A percentile compares a stretch with the other conserved stretches of the same genome.
These are phyloP conservation scores for Tetrahymena thermophila DNA, from an alignment of 73 alveolate species.

Conservation along the genomic window DNA sequence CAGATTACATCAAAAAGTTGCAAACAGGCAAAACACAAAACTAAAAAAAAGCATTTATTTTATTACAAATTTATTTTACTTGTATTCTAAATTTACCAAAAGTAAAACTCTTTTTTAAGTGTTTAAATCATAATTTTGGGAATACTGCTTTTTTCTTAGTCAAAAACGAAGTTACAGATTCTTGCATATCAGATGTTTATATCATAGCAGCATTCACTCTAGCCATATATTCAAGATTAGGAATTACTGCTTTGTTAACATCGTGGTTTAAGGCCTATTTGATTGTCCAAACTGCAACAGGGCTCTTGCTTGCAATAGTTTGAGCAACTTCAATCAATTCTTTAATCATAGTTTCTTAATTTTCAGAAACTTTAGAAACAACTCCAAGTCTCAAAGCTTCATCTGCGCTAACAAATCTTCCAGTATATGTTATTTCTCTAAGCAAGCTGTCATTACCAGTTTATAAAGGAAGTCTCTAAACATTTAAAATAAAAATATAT, in stretches of 20 bases:
- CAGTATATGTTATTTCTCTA: neutral
- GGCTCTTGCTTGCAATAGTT: neutral
- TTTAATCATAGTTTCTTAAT: neutral
- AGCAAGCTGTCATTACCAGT: neutral
- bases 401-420: neutral
- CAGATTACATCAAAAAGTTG: neutral
- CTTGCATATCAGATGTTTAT: neutral
- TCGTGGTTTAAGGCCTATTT: neutral
- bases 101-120: too few relatives aligned
- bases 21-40: neutral
- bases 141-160: neutral
- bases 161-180: neutral
- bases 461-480: neutral
- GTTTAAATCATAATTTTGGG: neutral
- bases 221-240: neutral
- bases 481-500: too few relatives aligned
- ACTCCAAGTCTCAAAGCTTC: neutral
- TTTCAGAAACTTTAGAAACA: neutral
- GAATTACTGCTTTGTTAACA: neutral
- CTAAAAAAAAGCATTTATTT: neutral
- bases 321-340: neutral
- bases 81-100: neutral
- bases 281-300: neutral
- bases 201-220: neutral
- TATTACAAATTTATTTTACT: neutral